Conservation (phyloP, 179 eudicot genomes). For the Dionaea muscipula region DNA sequence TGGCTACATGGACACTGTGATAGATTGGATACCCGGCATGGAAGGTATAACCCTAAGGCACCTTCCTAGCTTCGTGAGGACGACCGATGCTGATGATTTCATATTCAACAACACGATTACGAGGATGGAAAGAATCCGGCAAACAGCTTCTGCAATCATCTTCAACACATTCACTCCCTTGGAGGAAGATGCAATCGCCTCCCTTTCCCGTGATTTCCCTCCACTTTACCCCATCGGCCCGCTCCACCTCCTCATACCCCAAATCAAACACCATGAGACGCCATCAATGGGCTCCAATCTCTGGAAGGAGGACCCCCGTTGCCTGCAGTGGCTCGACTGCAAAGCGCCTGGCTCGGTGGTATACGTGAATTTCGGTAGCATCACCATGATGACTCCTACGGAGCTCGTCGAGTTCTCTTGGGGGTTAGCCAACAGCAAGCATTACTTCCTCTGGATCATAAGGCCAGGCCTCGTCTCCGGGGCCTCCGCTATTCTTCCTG, state of each 20-base stretch:
- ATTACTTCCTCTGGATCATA: too few species aligned
- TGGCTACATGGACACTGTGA: conserved; percentile 14
- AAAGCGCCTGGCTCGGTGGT: too few species aligned
- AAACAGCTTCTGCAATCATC: conserved; percentile 12
- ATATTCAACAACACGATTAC: conserved; percentile 7
- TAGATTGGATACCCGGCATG: conserved; percentile 19
- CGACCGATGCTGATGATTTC: conserved; percentile 12
- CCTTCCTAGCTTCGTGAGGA: conserved; percentile 21
- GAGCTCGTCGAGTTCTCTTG: too few species aligned
- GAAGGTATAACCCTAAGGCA: conserved; percentile 16
- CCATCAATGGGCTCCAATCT: conserved; percentile 15
- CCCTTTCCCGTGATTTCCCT: conserved; percentile 7
- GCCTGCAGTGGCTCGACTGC: conserved; percentile 25
- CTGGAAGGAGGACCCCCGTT: conserved; percentile 16
- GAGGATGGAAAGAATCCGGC: conserved; percentile 1
- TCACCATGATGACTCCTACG: too few species aligned
- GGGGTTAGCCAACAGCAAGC: too few species aligned
- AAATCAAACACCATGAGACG: background rate
- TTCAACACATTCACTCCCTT: conserved; percentile 19
- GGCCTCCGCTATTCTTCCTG: too few species aligned
- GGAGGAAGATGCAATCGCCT: conserved; percentile 12
- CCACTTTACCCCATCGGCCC: conserved; percentile 21
- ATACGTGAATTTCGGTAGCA: too few species aligned
- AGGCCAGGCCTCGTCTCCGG: too few species aligned
- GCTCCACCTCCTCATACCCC: conserved; percentile 6